A percentile compares a stretch with the other conserved stretches of the same genome.
Conservation (phyloP, 805 yeast species). For the Nakazawaea siamensis region DNA sequence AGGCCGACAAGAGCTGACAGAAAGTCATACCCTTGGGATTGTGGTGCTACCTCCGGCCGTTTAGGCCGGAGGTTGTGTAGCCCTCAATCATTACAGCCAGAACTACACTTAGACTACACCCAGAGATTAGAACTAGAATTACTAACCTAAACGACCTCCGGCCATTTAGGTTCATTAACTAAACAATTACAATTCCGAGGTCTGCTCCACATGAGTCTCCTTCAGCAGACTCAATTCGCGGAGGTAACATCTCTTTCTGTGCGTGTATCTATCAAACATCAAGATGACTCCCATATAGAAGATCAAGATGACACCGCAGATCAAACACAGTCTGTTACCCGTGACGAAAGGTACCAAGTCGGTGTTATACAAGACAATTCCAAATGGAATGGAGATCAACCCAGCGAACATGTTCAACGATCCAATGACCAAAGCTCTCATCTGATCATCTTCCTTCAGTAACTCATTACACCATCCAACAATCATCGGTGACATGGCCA, state of each 20-base stretch:
- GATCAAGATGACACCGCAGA: constrained; percentile 3
- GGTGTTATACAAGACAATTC: constrained; percentile 3
- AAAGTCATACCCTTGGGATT: too few relatives aligned
- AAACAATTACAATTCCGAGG: too few relatives aligned
- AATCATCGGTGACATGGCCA: constrained; percentile 56
- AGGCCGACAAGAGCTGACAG: too few relatives aligned
- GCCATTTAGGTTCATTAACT: too few relatives aligned
- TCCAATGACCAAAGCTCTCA: constrained; percentile 49
- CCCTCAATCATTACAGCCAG: too few relatives aligned
- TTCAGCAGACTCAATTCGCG: too few relatives aligned
- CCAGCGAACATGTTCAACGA: constrained; percentile 32
- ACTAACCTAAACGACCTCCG: too few relatives aligned
- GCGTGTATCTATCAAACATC: constrained; percentile 6
- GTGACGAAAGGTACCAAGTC: constrained; percentile 2
- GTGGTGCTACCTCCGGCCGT: too few relatives aligned
- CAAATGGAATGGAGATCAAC: constrained; percentile 3
- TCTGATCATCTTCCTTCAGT: constrained; percentile 46
- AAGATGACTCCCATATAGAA: constrained; percentile 1
- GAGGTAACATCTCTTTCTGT: constrained; percentile 10
- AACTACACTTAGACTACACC: too few relatives aligned
- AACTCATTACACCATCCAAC: constrained; percentile 53
- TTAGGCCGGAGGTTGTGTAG: too few relatives aligned
- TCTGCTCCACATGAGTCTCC: too few relatives aligned
- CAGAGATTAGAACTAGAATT: too few relatives aligned
- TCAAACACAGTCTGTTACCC: constrained; percentile 6